Evolutionary conservation across 164 flowering plant species (phyloP).

Genomic region (Magnolia changhungtana): DNA sequence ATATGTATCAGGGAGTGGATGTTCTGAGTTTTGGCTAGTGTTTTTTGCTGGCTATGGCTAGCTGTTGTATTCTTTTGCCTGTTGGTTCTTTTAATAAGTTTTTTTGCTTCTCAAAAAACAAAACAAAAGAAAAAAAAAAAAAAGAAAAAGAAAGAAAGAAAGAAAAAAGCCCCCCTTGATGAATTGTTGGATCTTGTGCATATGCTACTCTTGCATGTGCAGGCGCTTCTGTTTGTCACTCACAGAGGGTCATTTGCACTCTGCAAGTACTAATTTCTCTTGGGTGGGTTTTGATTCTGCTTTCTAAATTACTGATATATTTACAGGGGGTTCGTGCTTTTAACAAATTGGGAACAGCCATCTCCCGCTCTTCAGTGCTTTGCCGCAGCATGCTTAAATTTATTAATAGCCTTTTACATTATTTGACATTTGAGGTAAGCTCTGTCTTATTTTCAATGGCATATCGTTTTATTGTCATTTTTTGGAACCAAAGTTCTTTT

Average conservation of each 20-base stretch:
- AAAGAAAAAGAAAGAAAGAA: conserved; percentile 17
- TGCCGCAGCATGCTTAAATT: conserved; percentile 93
- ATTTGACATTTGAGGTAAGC: conserved; percentile 87
- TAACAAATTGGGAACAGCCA: conserved; percentile 63
- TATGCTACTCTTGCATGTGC: too few species aligned
- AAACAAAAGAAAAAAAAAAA: conserved; percentile 4
- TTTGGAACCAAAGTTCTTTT: background rate
- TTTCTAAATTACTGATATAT: background rate
- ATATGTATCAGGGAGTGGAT: too few species aligned
- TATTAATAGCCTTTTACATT: conserved; percentile 87
- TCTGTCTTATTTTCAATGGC: conserved; percentile 2
- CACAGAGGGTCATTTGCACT: too few species aligned
- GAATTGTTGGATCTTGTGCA: too few species aligned
- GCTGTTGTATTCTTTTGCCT: conserved; percentile 99
- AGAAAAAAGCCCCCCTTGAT: too few species aligned
- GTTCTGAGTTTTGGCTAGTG: background rate
- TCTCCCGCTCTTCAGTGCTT: conserved; percentile 74
- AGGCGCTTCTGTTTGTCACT: too few species aligned
- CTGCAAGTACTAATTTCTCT: too few species aligned
- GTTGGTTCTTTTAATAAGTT: conserved; percentile 39
- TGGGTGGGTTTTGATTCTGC: too few species aligned
- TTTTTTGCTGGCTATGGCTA: conserved; percentile 31
- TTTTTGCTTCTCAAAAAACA: too few species aligned
- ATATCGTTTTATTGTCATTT: background rate
- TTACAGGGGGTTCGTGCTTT: conserved; percentile 73